Evolutionary conservation across 352 stramenopile genomes (phyloP).

Genomic region (Aphanomyces invadans): DNA sequence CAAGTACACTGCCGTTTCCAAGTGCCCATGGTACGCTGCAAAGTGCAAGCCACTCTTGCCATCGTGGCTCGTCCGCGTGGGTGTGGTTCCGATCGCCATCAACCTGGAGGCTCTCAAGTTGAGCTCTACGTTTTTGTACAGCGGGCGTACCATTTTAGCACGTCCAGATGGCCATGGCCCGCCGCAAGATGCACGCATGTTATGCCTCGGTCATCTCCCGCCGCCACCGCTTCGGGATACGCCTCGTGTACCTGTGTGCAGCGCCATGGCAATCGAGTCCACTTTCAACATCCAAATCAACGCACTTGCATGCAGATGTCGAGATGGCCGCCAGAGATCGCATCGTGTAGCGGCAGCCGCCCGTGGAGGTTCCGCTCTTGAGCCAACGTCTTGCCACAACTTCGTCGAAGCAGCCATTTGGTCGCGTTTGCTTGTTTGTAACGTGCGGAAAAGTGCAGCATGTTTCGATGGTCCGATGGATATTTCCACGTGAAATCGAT

Average conservation of each 20-base stretch:
- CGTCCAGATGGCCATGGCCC: neutral
- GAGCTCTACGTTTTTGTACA: too few species aligned
- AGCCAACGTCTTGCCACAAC: neutral
- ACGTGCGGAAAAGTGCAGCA: slow-evolving; percentile 19
- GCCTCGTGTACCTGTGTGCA: neutral
- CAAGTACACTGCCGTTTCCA: slow-evolving; percentile 6
- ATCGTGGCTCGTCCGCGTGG: slow-evolving; percentile 7
- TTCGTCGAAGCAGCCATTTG: neutral
- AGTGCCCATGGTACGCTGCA: neutral
- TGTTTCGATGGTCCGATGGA: neutral
- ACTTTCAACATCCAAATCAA: too few species aligned
- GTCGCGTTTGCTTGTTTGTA: slow-evolving; percentile 1
- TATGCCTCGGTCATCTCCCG: slow-evolving; percentile 2
- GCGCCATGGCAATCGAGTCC: neutral
- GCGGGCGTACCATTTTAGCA: slow-evolving; percentile 16
- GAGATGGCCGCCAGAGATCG: slow-evolving; percentile 6
- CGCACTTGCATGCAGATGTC: slow-evolving; percentile 10
- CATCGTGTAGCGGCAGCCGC: slow-evolving; percentile 15
- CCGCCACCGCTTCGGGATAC: neutral
- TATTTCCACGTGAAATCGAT: slow-evolving; percentile 8
- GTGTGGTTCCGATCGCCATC: neutral
- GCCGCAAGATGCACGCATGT: slow-evolving; percentile 13
- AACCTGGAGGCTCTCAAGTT: too few species aligned
- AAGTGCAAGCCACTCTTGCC: slow-evolving; percentile 18
- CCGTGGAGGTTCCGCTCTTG: neutral